These are phyloP conservation scores for Cladophialophora bantiana DNA, from an alignment of 2,329 filamentous ascomycete species.

Conservation along the genomic window DNA sequence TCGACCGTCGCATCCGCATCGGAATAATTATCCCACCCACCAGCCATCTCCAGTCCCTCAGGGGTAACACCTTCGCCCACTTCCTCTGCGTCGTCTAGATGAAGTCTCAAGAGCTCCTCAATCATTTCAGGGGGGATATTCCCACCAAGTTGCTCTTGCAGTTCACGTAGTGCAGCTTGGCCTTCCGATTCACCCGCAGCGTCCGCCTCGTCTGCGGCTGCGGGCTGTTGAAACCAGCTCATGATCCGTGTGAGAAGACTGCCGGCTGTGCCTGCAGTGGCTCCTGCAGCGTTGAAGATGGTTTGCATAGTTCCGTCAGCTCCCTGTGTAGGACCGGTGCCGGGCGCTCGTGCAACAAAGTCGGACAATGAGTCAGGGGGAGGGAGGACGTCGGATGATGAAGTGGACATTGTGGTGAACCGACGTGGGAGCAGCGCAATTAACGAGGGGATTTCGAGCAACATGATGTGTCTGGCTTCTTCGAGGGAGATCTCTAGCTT, in stretches of 20 bases:
- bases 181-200: slow-evolving; percentile 28
- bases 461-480: slow-evolving; percentile 77
- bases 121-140: slow-evolving; percentile 36
- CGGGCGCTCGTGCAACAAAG: slow-evolving; percentile 38
- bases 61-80: slow-evolving; percentile 28
- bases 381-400: slow-evolving; percentile 82
- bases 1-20: slow-evolving; percentile 27
- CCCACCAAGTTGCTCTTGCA: slow-evolving; percentile 37
- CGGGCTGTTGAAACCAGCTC: slow-evolving; percentile 37
- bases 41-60: slow-evolving; percentile 33
- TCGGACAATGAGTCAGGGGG: slow-evolving; percentile 56
- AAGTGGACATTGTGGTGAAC: slow-evolving; percentile 70
- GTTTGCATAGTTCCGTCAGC: slow-evolving; percentile 30
- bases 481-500: slow-evolving; percentile 59
- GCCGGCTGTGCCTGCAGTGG: slow-evolving; percentile 28
- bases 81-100: slow-evolving; percentile 31
- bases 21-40: slow-evolving; percentile 39
- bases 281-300: slow-evolving; percentile 35
- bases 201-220: slow-evolving; percentile 18
- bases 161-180: slow-evolving; percentile 33
- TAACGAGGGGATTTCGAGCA: slow-evolving; percentile 76
- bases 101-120: slow-evolving; percentile 34
- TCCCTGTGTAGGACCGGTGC: slow-evolving; percentile 6
- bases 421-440: slow-evolving; percentile 72
- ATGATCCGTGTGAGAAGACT: slow-evolving; percentile 35